Evolutionary conservation across 192 early-diverging fungal genomes (phyloP).

Genomic region (Coemansia sp.): DNA sequence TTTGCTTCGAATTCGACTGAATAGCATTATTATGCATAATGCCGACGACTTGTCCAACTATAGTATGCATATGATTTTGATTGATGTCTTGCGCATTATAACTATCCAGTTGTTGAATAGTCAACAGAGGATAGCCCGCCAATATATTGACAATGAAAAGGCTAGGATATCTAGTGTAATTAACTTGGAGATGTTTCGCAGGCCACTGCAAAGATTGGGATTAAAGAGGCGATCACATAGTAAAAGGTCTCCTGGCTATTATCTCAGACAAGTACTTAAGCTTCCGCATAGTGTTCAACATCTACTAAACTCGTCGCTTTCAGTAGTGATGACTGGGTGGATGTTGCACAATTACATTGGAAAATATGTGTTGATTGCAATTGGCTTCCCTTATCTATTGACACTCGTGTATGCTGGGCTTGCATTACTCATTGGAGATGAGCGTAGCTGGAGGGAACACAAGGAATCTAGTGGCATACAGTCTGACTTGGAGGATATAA

Average conservation of each 20-base stretch:
- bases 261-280: neutral
- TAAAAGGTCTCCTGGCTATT: neutral
- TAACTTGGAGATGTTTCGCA: slow-evolving; percentile 16
- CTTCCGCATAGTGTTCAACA: neutral
- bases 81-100: neutral
- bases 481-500: slow-evolving; percentile 8
- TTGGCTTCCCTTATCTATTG: neutral
- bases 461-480: neutral
- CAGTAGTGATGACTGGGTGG: too few species aligned
- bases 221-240: neutral
- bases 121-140: neutral
- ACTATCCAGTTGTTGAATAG: slow-evolving; percentile 5
- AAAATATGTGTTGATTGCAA: slow-evolving; percentile 12
- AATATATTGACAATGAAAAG: neutral
- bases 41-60: slow-evolving; percentile 14
- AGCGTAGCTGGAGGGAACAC: neutral
- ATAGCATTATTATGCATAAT: slow-evolving; percentile 18
- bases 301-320: too few species aligned
- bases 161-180: neutral
- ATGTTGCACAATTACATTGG: slow-evolving; percentile 24
- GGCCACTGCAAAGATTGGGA: slow-evolving; percentile 13
- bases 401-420: neutral
- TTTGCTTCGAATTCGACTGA: neutral
- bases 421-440: neutral
- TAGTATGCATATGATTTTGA: too few species aligned